phyloP scores from a whole-genome alignment of 345 rosid genomes.

The Dipteronia sinensis region DNA sequence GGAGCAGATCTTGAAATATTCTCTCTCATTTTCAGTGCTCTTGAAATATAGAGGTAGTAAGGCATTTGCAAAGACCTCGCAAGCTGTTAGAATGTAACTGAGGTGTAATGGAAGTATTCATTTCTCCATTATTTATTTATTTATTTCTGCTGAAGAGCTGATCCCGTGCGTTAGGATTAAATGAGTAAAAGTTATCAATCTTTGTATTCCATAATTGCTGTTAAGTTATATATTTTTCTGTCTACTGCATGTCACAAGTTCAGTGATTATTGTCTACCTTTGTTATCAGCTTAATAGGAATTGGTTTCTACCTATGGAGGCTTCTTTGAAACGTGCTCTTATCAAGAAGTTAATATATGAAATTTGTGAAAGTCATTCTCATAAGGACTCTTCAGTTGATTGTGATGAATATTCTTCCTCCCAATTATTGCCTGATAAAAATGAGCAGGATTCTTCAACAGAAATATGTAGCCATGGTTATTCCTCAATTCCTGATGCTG shows the following conservation, averaged over 20 bases:
- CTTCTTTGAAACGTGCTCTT: constrained; percentile 69
- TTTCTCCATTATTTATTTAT: not conserved
- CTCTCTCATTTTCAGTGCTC: not conserved
- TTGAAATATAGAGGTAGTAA: not conserved
- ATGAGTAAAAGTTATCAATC: too few species aligned
- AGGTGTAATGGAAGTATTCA: not conserved
- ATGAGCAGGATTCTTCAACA: constrained; percentile 26
- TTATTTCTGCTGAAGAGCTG: not conserved
- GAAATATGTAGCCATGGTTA: constrained; percentile 34
- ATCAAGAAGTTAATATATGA: constrained; percentile 66
- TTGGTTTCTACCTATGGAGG: constrained; percentile 90
- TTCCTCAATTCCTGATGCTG: constrained; percentile 34
- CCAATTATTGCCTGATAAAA: constrained; percentile 26
- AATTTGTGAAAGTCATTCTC: constrained; percentile 49
- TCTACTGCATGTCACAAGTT: not conserved
- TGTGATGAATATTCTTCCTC: constrained; percentile 34
- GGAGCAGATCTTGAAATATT: not conserved
- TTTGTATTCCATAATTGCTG: not conserved
- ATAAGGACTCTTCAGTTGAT: constrained; percentile 31
- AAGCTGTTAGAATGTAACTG: constrained; percentile 3
- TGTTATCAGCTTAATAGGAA: constrained; percentile 64
- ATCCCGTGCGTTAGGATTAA: not conserved
- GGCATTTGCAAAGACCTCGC: not conserved
- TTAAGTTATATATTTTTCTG: not conserved
- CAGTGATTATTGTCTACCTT: not conserved